Conservation (phyloP, 1,284 basidiomycete species). For the Tilletia indica region DNA sequence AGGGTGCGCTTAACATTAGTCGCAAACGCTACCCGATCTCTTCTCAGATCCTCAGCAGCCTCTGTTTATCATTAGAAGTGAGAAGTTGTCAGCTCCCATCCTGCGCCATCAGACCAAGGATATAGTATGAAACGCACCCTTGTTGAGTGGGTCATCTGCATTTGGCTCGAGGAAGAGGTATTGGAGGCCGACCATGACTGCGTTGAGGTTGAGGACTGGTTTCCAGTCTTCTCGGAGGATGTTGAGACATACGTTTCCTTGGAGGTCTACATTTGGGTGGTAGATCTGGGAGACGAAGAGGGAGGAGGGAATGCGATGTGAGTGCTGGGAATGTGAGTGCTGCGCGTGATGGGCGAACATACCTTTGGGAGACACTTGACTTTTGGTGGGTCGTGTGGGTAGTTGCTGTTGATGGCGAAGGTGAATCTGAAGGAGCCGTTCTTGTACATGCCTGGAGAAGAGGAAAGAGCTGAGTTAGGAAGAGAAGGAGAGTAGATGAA, state of each 20-base stretch:
- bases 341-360: conserved; percentile 24
- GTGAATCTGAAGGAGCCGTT: conserved; percentile 89
- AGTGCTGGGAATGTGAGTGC: too few species aligned
- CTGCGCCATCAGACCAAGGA: not conserved
- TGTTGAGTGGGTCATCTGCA: conserved; percentile 96
- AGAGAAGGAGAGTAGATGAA: not conserved
- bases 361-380: conserved; percentile 96
- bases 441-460: conserved; percentile 85
- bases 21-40: conserved; percentile 43
- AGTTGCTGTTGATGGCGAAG: conserved; percentile 93
- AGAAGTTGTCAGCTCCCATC: not conserved
- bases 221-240: conserved; percentile 99
- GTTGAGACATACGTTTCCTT: conserved; percentile 84
- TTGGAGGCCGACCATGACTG: conserved; percentile 94
- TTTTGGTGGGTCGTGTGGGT: conserved; percentile 98
- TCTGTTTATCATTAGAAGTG: conserved; percentile 31
- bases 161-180: conserved; percentile 99
- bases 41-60: conserved; percentile 54
- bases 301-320: not conserved
- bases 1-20: conserved; percentile 46
- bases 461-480: not conserved
- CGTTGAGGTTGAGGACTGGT: conserved; percentile 92
- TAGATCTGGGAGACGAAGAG: conserved; percentile 72
- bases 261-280: conserved; percentile 96
- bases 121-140: conserved; percentile 65